Evolutionary conservation across 1,284 basidiomycete species (phyloP).

Genomic region (Cronartium ribicola): DNA sequence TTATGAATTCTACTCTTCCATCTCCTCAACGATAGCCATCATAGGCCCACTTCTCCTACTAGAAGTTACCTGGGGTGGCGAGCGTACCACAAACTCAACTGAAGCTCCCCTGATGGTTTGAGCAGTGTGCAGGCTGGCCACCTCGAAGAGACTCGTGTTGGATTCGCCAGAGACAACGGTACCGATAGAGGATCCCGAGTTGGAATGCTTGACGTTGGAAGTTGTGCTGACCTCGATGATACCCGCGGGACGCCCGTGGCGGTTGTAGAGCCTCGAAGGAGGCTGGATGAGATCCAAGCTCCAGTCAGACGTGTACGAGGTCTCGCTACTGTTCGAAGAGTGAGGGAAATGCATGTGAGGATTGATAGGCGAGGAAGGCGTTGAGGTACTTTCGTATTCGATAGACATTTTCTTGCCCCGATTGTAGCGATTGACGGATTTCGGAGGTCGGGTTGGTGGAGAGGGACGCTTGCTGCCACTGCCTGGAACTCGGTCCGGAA

Average conservation of each 20-base stretch:
- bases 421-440: conserved; percentile 33
- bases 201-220: conserved; percentile 9
- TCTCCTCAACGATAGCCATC: conserved; percentile 4
- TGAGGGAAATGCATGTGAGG: conserved; percentile 10
- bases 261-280: not conserved
- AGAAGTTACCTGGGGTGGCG: conserved; percentile 1
- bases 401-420: conserved; percentile 25
- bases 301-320: conserved; percentile 1
- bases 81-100: conserved; percentile 25
- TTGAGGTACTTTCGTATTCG: conserved; percentile 37
- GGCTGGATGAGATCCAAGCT: conserved; percentile 1
- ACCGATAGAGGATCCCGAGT: conserved; percentile 26
- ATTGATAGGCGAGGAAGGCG: conserved; percentile 27
- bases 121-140: conserved; percentile 34
- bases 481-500: conserved; percentile 24
- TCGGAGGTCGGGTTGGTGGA: conserved; percentile 36
- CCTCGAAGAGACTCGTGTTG: conserved; percentile 28
- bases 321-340: conserved; percentile 2
- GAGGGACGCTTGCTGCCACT: conserved; percentile 1
- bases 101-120: conserved; percentile 35
- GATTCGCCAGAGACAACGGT: conserved; percentile 29
- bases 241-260: conserved; percentile 4
- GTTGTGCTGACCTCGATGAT: conserved; percentile 13
- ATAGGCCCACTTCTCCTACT: conserved; percentile 3
- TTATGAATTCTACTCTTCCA: not conserved